Percentiles rank a stretch among this genome's conserved stretches.
Conservation (phyloP, 164 flowering plant species). For the grape (Vitis vinifera) region DNA sequence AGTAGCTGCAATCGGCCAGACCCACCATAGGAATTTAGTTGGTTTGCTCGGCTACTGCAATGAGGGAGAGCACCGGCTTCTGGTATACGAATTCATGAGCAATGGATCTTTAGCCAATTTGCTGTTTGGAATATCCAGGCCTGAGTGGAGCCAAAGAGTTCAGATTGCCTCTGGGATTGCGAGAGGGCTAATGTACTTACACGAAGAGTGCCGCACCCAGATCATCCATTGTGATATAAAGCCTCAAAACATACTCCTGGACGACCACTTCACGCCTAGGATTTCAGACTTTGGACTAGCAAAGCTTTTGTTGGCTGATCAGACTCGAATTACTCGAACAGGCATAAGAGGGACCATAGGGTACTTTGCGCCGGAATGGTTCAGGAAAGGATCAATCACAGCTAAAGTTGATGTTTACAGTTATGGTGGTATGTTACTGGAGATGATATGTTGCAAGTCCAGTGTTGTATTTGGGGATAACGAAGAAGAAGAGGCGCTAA, state of each 20-base stretch:
- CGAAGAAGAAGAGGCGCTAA: constrained; percentile 1
- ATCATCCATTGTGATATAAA: constrained; percentile 23
- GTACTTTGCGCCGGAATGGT: constrained; percentile 21
- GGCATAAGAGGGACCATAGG: constrained; percentile 17
- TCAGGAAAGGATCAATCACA: constrained; percentile 11
- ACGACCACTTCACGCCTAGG: not conserved
- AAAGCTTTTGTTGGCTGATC: constrained; percentile 8
- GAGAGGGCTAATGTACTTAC: constrained; percentile 14
- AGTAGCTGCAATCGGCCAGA: too few species aligned
- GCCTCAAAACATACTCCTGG: constrained; percentile 21
- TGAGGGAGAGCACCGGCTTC: too few species aligned
- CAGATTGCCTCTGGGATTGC: constrained; percentile 11
- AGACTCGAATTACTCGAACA: constrained; percentile 7
- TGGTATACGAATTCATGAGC: constrained; percentile 11
- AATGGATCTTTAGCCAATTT: constrained; percentile 11
- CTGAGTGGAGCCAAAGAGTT: constrained; percentile 11
- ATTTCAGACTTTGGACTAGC: constrained; percentile 19
- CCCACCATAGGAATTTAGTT: too few species aligned
- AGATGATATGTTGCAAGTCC: constrained; percentile 16
- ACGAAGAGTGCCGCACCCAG: constrained; percentile 11
- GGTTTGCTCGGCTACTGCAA: too few species aligned
- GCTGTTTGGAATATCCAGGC: not conserved
- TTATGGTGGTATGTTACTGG: constrained; percentile 12
- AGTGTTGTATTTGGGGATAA: not conserved
- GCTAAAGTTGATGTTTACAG: constrained; percentile 20